A percentile compares a stretch with the other conserved stretches of the same genome.
Conservation (phyloP, 2,329 filamentous ascomycete species). For the Metarhizium guizhouense region DNA sequence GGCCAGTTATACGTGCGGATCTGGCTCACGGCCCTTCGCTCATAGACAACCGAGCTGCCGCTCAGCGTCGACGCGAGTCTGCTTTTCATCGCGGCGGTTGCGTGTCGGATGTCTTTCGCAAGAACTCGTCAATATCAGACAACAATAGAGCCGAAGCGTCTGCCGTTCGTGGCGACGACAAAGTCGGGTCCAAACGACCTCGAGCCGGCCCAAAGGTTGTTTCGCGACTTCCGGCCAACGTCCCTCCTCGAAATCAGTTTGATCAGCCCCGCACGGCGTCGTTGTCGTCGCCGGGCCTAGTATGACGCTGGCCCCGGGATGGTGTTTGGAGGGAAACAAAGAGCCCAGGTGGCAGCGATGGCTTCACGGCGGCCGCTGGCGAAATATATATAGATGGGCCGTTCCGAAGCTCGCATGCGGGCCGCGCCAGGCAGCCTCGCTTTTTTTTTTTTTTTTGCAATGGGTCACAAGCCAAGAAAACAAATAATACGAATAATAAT, state of each 20-base stretch:
- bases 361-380: background rate
- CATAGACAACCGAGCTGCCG: slow-evolving; percentile 33
- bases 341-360: background rate
- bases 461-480: background rate
- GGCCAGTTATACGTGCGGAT: slow-evolving; percentile 60
- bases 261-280: background rate
- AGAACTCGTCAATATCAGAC: no score
- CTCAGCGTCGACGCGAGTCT: slow-evolving; percentile 10
- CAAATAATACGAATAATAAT: no score
- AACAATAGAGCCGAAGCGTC: no score
- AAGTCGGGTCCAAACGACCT: no score
- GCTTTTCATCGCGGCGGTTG: slow-evolving; percentile 1
- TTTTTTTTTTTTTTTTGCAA: background rate
- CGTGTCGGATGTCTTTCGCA: background rate
- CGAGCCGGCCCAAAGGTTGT: background rate
- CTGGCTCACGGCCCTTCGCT: slow-evolving; percentile 32
- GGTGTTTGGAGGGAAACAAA: background rate
- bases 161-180: no score
- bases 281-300: no score
- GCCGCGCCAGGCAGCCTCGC: background rate
- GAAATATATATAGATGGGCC: background rate
- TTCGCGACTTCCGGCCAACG: background rate
- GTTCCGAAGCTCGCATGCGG: background rate
- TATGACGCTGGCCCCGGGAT: no score
- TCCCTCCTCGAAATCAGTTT: background rate